Evolutionary conservation across 306 rosid species (phyloP), one percentile per base, ranked within the genome.

Genomic region (Crataegus laevigata): DNA sequence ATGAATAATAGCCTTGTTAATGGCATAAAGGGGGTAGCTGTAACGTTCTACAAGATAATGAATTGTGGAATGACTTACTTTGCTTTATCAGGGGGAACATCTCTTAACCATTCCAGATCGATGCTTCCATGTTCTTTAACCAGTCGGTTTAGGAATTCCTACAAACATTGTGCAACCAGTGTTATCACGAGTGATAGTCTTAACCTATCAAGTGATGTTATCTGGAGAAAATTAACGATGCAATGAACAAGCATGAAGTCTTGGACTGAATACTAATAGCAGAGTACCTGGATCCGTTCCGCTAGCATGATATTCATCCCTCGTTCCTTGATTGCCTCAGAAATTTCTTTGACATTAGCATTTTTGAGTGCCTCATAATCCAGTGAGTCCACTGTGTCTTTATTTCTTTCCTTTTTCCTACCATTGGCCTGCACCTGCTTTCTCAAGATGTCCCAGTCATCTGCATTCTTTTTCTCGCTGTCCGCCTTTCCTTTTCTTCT

Each of bases 281-380:
- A 68, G 43, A 68, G 67, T 58, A 92, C 97, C 93, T 91, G 81
- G 68, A 94, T 94, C 84, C 96, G 84, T 81, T 89, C 96, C n/a
- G 99, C 97, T 80, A 94, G 79, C 96, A 91, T 89, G 85, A 86
- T 87, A 85, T 91, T 90, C 99, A 94, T 94, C 62, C 99, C 99
- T 25, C 97, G 74, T 51, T 85, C 96, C 82, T 72, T 88, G 55
- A 94, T 94, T 55, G 96, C 69, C 10, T 84, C 51, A 18, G 97
- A 78, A 77, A 94, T 82, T 78, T 86, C 93, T 47, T 75, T 65
- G 43, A 92, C 88, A 29, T 85, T n/a, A 43, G 96, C 92, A 40
- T 78, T 65, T 77, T 89, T 90, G 42, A 94, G 63, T 66, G 97
- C 96, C 83, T 89, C 96, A 6, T 94, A 94, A 85, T 94, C 96